These are phyloP conservation scores for Cryomyces minteri DNA, from an alignment of 495 filamentous ascomycete species.

Conservation along the genomic window DNA sequence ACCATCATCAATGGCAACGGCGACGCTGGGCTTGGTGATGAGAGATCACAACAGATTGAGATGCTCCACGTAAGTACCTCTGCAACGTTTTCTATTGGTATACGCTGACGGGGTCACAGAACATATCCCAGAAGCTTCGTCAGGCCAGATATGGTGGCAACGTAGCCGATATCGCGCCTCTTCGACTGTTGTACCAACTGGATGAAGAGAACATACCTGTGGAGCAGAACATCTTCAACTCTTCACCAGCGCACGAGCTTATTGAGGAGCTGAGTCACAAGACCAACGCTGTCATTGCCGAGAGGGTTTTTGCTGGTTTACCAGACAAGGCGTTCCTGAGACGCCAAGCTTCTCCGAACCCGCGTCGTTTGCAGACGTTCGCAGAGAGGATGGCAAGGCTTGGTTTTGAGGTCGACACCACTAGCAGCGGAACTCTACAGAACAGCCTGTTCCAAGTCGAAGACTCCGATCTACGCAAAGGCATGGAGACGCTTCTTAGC, in stretches of 20 bases:
- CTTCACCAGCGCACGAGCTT: constrained; percentile 72
- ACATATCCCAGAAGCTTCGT: constrained; percentile 70
- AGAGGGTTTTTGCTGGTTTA: constrained; percentile 58
- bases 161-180: constrained; percentile 56
- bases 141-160: constrained; percentile 68
- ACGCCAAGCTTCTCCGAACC: constrained; percentile 67
- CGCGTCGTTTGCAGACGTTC: constrained; percentile 75
- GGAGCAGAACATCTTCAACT: constrained; percentile 89
- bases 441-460: constrained; percentile 84
- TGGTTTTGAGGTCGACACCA: constrained; percentile 71
- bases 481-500: constrained; percentile 87
- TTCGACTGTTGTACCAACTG: constrained; percentile 81
- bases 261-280: constrained; percentile 90
- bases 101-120: too few relatives aligned
- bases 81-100: constrained; percentile 13
- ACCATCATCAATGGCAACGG: constrained; percentile 45
- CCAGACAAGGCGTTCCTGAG: constrained; percentile 88
- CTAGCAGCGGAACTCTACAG: constrained; percentile 78
- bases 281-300: constrained; percentile 73
- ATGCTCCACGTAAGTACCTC: constrained; percentile 46
- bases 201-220: constrained; percentile 97
- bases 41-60: constrained; percentile 51
- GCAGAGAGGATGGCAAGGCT: constrained; percentile 83
- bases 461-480: constrained; percentile 76
- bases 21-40: constrained; percentile 36